Evolutionary conservation across 176 grass and related monocot genomes (phyloP), one percentile per base, ranked within the genome.

Genomic region (Carex parvula): DNA sequence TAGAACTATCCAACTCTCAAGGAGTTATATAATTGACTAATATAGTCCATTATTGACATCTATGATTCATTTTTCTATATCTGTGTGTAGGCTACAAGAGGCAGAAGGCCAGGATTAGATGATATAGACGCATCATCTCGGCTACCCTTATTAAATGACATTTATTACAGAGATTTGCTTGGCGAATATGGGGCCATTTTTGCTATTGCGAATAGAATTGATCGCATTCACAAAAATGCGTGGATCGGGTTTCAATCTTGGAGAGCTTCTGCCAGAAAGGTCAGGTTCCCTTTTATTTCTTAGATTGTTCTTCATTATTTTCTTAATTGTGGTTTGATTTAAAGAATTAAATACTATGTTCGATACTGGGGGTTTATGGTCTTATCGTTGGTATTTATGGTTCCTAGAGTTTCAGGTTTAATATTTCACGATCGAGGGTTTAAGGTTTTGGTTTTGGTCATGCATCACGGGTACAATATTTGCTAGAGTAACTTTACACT

Each of bases 231-330:
- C 87, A 99, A 92, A 81, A 99, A 92, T 92, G 87, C 91, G 56
- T 99, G 97, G 97, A 95, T 99, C 85, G 97, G 91, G 16, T 99
- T 99, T 88, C 97, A 99, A 37, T 99, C 90, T 80, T 99, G 97
- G 97, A 95, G 97, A 76, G 87, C 65, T 24, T 88, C 97, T 68
- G 91, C 93, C 32, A 89, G 83, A 91, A 93, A 99, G 91, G 93
- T 99, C 41, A 15, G 87, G 80, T 22, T 32, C 10, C 69, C 13
- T 67, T 46, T 44, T 29, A 20, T 17, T 67, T 80, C 71, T 83
- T 20, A 11, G 21, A 60, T 64, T 76, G 33, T 60, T 73, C 80
- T 68, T 48, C 1, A 67, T 89, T 32, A 57, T 84, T 59, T 84
- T 50, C n/a, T 70, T 44, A 21, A 53, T 52, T 33, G 37, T 15